phyloP scores from a whole-genome alignment of 2,329 filamentous ascomycete species.

The Diaporthe batatas region DNA sequence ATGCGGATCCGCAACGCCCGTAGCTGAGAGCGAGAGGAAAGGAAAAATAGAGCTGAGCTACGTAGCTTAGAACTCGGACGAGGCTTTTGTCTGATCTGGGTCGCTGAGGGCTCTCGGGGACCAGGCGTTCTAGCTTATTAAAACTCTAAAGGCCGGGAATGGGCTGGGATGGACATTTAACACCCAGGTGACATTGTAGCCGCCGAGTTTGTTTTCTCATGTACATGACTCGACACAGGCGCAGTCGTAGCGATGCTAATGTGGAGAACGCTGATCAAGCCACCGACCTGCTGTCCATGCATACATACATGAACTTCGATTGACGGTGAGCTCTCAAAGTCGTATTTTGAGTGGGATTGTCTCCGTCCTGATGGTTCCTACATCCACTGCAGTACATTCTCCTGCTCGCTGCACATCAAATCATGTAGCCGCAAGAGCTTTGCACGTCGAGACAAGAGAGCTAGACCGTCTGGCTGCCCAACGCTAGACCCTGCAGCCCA shows the following conservation, averaged over 20 bases:
- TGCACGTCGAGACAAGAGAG: not conserved
- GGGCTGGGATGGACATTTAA: not conserved
- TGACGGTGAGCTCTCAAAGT: slow-evolving; percentile 17
- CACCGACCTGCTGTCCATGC: slow-evolving; percentile 13
- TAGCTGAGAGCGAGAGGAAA: not conserved
- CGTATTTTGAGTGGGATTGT: not conserved
- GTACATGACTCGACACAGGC: slow-evolving; percentile 13
- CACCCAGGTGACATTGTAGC: not conserved
- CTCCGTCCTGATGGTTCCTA: not conserved
- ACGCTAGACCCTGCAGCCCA: not conserved
- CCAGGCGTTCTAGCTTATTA: not conserved
- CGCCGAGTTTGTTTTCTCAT: slow-evolving; percentile 4
- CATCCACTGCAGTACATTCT: not conserved
- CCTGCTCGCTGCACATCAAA: not conserved
- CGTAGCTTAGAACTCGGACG: not conserved
- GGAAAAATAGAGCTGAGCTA: not conserved
- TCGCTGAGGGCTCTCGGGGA: not conserved
- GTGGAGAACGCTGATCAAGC: slow-evolving; percentile 25
- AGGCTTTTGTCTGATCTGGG: slow-evolving; percentile 5
- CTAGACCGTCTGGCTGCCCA: not conserved
- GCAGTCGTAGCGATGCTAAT: slow-evolving; percentile 6
- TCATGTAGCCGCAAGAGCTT: not conserved
- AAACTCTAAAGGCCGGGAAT: not conserved
- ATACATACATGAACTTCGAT: not conserved
- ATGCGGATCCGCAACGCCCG: slow-evolving; percentile 22